Evolutionary conservation across 139 green algal genomes (phyloP).

Genomic region (Auxenochlorella pyrenoidosa): DNA sequence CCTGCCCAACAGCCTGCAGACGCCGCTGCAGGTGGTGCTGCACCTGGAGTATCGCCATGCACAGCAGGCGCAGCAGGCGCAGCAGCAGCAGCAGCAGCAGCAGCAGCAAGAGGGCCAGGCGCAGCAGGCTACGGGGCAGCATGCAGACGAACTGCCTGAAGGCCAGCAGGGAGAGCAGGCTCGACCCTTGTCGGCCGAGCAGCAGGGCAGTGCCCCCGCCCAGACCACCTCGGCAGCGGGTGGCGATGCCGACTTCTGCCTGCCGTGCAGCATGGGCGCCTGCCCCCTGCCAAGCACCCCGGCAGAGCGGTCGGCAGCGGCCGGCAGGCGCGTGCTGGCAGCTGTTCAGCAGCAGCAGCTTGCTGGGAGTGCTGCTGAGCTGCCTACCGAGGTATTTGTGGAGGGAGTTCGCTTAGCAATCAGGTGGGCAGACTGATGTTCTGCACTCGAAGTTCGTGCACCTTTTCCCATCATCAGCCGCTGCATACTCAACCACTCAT

Average conservation of each 20-base stretch:
- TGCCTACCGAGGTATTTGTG: slow-evolving; percentile 24
- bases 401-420: slow-evolving; percentile 44
- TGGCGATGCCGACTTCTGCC: neutral
- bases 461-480: too few relatives aligned
- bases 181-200: neutral
- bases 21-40: slow-evolving; percentile 62
- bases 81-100: slow-evolving; percentile 9
- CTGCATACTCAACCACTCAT: too few relatives aligned
- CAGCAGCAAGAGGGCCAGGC: neutral
- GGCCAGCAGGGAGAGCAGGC: neutral
- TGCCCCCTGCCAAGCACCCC: neutral
- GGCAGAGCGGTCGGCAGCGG: neutral
- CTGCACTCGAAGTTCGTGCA: too few relatives aligned
- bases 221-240: neutral
- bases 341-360: neutral
- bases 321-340: neutral
- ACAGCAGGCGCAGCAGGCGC: neutral
- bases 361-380: neutral
- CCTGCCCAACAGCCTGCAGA: slow-evolving; percentile 67
- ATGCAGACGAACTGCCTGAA: neutral
- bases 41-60: slow-evolving; percentile 36
- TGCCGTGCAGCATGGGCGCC: slow-evolving; percentile 12
- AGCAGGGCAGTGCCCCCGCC: neutral
- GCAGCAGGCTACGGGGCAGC: neutral
- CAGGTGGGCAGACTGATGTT: neutral